Conservation (phyloP, 768 basidiomycete species). For the Plicaturopsis crispa region DNA sequence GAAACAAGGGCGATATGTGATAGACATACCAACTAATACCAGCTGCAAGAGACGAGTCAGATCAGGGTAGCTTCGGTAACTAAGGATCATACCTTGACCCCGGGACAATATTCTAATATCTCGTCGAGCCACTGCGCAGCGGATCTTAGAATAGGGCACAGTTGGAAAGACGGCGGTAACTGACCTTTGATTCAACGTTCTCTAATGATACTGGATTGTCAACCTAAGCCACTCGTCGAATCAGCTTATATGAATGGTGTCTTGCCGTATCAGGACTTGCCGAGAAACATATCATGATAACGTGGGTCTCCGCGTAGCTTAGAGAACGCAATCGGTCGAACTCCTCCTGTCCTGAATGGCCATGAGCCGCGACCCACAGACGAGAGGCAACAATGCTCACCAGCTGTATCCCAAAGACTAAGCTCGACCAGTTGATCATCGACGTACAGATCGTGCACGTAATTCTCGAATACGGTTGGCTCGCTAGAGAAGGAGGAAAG, state of each 20-base stretch:
- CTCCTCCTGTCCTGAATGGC: slow-evolving; percentile 77
- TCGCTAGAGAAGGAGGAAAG: slow-evolving; percentile 39
- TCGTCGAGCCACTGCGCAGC: slow-evolving; percentile 81
- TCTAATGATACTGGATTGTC: slow-evolving; percentile 94
- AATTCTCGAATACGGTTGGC: slow-evolving; percentile 96
- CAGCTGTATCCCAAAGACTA: slow-evolving; percentile 96
- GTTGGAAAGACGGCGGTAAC: slow-evolving; percentile 1
- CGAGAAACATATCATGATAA: slow-evolving; percentile 95
- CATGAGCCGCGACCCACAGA: slow-evolving; percentile 24
- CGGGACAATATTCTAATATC: slow-evolving; percentile 87
- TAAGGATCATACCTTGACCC: slow-evolving; percentile 68
- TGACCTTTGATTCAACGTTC: slow-evolving; percentile 89
- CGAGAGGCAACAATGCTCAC: slow-evolving; percentile 35
- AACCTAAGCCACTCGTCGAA: no score
- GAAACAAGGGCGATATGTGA: slow-evolving; percentile 3
- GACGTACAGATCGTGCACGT: slow-evolving; percentile 82
- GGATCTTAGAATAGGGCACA: slow-evolving; percentile 2
- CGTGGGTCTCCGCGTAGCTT: slow-evolving; percentile 96
- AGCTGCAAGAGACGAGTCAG: slow-evolving; percentile 37
- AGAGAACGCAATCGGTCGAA: slow-evolving; percentile 90
- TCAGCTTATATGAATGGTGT: no score
- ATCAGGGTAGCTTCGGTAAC: slow-evolving; percentile 3
- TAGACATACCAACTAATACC: slow-evolving; percentile 75
- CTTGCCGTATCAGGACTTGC: no score
- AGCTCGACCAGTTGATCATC: slow-evolving; percentile 88